Conservation (phyloP, 257 asterid genomes). For the Capsicum rhomboideum region DNA sequence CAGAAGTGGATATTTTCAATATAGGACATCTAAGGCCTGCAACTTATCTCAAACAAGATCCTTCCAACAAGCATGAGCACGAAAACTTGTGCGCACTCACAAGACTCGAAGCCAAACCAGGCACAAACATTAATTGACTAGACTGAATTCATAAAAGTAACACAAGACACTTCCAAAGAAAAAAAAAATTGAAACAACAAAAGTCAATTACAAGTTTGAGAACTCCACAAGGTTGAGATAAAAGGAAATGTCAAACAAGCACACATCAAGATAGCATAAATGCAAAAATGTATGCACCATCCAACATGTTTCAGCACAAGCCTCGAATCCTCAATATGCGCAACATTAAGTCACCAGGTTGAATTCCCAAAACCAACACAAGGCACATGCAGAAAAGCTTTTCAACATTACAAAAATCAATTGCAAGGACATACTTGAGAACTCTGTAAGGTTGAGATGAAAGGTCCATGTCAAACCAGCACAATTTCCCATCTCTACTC, state of each 20-base stretch:
- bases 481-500: slow-evolving; percentile 89
- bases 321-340: background rate
- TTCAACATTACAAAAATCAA: background rate
- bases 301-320: background rate
- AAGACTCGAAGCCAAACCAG: background rate
- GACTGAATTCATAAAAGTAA: background rate
- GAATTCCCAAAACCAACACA: background rate
- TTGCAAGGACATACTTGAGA: slow-evolving; percentile 50
- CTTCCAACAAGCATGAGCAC: background rate
- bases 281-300: background rate
- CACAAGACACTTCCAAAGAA: background rate
- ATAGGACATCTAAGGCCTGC: background rate
- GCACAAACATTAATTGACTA: background rate
- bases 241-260: slow-evolving; percentile 97
- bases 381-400: background rate
- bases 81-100: background rate
- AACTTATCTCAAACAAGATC: background rate
- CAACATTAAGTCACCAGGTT: background rate
- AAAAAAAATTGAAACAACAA: background rate
- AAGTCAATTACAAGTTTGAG: slow-evolving; percentile 25
- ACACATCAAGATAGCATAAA: slow-evolving; percentile 11
- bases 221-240: slow-evolving; percentile 70
- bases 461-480: slow-evolving; percentile 99
- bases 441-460: slow-evolving; percentile 84
- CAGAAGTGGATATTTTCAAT: background rate